A percentile compares a stretch with the other conserved stretches of the same genome.
phyloP scores from a whole-genome alignment of 2,329 filamentous ascomycete species.

The Fusarium mangiferae region DNA sequence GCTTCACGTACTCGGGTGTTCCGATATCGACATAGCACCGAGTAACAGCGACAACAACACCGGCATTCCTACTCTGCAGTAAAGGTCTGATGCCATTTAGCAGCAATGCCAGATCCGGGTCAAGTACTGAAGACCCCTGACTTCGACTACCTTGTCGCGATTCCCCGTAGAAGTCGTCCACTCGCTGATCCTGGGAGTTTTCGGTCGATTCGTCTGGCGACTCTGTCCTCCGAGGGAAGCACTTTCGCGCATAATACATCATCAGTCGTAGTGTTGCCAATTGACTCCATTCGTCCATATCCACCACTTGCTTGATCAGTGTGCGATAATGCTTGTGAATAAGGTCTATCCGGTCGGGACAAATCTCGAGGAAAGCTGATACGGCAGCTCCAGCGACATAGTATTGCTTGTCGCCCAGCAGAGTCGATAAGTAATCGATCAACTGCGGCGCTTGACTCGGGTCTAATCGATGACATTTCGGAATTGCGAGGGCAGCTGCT shows the following conservation, averaged over 20 bases:
- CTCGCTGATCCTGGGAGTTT: constrained; percentile 51
- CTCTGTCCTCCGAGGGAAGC: constrained; percentile 79
- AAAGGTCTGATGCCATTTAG: constrained; percentile 84
- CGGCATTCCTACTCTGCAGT: constrained; percentile 91
- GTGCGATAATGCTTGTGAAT: constrained; percentile 90
- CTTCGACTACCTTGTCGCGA: constrained; percentile 56
- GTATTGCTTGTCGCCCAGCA: constrained; percentile 92
- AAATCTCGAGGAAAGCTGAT: constrained; percentile 87
- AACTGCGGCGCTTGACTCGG: constrained; percentile 86
- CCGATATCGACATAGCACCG: constrained; percentile 88
- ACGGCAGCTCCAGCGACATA: constrained; percentile 96
- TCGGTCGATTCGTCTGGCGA: constrained; percentile 58
- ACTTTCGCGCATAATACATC: constrained; percentile 84
- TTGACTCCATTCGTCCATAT: constrained; percentile 99
- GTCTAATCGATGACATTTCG: constrained; percentile 94
- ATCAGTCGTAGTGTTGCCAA: constrained; percentile 83
- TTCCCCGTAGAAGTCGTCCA: constrained; percentile 86
- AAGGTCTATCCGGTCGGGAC: constrained; percentile 86
- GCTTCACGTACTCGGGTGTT: constrained; percentile 77
- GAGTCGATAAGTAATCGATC: constrained; percentile 78
- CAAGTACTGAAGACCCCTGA: constrained; percentile 65
- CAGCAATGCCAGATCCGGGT: constrained; percentile 85
- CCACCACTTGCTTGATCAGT: constrained; percentile 88
- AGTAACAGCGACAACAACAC: constrained; percentile 88
- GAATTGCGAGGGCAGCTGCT: constrained; percentile 90